Conservation (phyloP, 169 alveolate genomes). For the Pseudocohnilembus persalinus region DNA sequence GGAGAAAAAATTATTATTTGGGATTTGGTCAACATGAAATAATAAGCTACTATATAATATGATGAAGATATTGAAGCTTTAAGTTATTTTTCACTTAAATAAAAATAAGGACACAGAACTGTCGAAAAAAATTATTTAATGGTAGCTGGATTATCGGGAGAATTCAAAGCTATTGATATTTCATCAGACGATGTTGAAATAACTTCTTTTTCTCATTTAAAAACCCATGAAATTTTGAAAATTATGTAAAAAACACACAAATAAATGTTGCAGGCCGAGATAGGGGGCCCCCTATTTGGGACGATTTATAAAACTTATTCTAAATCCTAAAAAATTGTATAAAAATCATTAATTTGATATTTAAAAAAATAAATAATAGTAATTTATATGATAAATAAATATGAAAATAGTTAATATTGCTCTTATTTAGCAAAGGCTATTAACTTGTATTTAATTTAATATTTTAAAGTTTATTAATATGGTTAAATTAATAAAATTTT, state of each 20-base stretch:
- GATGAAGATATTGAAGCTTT: constrained; percentile 54
- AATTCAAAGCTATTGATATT: constrained; percentile 40
- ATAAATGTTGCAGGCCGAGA: too few species aligned
- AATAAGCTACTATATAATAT: constrained; percentile 30
- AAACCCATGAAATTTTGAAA: constrained; percentile 44
- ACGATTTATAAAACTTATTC: too few species aligned
- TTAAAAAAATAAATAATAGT: too few species aligned
- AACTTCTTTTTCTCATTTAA: constrained; percentile 3
- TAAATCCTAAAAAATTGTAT: too few species aligned
- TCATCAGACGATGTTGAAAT: constrained; percentile 25
- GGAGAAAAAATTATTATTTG: constrained; percentile 66
- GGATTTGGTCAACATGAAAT: constrained; percentile 55
- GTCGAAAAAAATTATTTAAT: constrained; percentile 26
- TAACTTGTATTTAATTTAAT: too few species aligned
- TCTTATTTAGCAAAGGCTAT: too few species aligned
- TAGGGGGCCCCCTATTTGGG: too few species aligned
- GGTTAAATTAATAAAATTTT: too few species aligned
- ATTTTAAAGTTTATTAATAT: too few species aligned
- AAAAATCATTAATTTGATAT: too few species aligned
- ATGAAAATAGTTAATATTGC: too few species aligned
- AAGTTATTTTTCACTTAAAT: constrained; percentile 40
- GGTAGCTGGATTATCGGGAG: constrained; percentile 46
- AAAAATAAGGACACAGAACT: constrained; percentile 42
- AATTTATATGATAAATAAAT: too few species aligned
- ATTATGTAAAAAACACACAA: constrained; percentile 28